phyloP scores from a whole-genome alignment of 345 rosid species.

The Trapa bicornis region DNA sequence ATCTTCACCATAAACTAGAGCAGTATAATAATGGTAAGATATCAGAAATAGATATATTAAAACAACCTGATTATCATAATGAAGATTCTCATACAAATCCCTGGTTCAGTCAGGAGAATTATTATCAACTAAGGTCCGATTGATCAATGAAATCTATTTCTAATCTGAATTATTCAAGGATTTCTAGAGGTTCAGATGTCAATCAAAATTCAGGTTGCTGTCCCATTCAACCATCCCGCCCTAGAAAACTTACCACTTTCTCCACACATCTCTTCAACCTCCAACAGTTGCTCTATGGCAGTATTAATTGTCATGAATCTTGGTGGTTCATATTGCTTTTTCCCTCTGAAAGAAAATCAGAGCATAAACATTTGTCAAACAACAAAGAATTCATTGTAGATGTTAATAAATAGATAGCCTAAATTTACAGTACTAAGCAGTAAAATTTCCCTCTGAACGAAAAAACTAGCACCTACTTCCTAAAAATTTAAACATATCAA shows the following conservation, averaged over 20 bases:
- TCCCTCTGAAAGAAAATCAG: slow-evolving; percentile 38
- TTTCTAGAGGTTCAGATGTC: background rate
- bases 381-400: no score
- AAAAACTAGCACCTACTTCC: background rate
- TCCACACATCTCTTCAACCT: slow-evolving; percentile 52
- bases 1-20: slow-evolving; percentile 50
- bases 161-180: background rate
- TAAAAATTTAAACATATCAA: slow-evolving; percentile 6
- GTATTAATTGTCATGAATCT: slow-evolving; percentile 76
- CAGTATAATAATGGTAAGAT: background rate
- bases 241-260: slow-evolving; percentile 27
- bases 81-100: background rate
- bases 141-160: background rate
- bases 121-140: background rate
- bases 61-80: background rate
- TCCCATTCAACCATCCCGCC: background rate
- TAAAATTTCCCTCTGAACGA: no score
- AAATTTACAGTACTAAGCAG: background rate
- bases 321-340: slow-evolving; percentile 74
- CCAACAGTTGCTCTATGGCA: slow-evolving; percentile 83
- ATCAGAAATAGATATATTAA: background rate
- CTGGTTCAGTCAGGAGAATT: background rate
- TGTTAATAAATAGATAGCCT: background rate
- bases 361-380: background rate
- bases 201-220: background rate